Evolutionary conservation across 2,329 filamentous ascomycete genomes (phyloP).

Genomic region (Metarhizium album): DNA sequence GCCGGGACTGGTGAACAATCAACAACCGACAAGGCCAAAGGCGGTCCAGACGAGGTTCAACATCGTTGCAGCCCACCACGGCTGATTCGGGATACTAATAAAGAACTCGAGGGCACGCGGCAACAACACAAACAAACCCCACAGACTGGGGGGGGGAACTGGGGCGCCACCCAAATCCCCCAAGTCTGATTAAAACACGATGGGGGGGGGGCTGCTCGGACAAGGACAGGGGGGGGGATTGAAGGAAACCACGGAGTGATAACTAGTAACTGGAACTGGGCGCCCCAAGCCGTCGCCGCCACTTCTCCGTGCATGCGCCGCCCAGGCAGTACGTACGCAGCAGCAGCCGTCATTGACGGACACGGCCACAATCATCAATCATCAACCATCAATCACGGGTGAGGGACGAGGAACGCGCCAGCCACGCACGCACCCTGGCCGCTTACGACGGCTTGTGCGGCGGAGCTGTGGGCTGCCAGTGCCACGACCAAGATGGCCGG

Average conservation of each 20-base stretch:
- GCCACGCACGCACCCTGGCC: slow-evolving; percentile 1
- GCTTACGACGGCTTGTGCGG: slow-evolving; percentile 5
- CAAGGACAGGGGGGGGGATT: neutral
- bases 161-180: neutral
- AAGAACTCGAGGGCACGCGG: neutral
- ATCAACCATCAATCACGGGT: too few species aligned
- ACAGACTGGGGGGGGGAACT: too few species aligned
- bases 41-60: too few species aligned
- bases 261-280: too few species aligned
- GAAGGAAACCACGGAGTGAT: neutral
- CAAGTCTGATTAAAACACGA: neutral
- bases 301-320: too few species aligned
- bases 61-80: neutral
- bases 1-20: neutral
- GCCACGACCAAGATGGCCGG: neutral
- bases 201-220: neutral
- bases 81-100: neutral
- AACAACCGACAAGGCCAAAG: too few species aligned
- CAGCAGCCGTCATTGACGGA: too few species aligned
- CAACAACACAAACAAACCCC: too few species aligned
- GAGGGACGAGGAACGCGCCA: neutral
- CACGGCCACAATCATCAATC: too few species aligned
- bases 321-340: too few species aligned
- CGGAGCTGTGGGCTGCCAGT: slow-evolving; percentile 1
- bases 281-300: too few species aligned